Evolutionary conservation across 257 asterid genomes (phyloP), one percentile per base, ranked within the genome.

Genomic region (Scutellaria baicalensis): DNA sequence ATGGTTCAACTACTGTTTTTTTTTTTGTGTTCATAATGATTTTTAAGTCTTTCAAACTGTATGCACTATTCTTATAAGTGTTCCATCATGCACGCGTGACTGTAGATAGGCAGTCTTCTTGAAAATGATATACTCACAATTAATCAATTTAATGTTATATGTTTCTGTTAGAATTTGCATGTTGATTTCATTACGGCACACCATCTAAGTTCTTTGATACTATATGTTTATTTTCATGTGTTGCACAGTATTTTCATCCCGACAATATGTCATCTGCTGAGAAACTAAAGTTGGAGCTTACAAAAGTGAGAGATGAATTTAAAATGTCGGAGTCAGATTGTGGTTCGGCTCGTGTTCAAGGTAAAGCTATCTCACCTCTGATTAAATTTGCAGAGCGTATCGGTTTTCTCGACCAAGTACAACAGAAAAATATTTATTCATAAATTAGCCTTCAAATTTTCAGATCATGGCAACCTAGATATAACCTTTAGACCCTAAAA

Each of bases 281-380:
- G 82, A 94, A 91, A 79, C 65, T 94, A 75, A 89, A 88, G 77
- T 55, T 94, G 82, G 97, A 94, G 89, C 92, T 94, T 67, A 61
- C 79, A 64, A 91, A 86, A 70, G 97, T 94, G 18, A 85, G 96
- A 82, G 97, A 85, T 56, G 96, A 94, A 78, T 94, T 83, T 74
- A 89, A 86, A 84, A 82, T 84, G 84, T 89, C 99, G 4, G 95
- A 91, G 64, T 86, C 97, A 18, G 97, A 94, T 80, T 94, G 96
- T 77, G 99, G 99, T 59, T 94, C 97, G 75, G 84, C 97, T 66
- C 96, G 97, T 69, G 93, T 89, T 73, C 99, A 89, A 83, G 97
- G 99, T 91, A 57, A 72, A 36, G 70, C 69, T 20, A 12, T 69
- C 49, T 61, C 6, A 63, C 44, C 64, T 61, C 74, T 45, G 61